Evolutionary conservation across 164 flowering plant species (phyloP).

Genomic region (Vitis cinerea): DNA sequence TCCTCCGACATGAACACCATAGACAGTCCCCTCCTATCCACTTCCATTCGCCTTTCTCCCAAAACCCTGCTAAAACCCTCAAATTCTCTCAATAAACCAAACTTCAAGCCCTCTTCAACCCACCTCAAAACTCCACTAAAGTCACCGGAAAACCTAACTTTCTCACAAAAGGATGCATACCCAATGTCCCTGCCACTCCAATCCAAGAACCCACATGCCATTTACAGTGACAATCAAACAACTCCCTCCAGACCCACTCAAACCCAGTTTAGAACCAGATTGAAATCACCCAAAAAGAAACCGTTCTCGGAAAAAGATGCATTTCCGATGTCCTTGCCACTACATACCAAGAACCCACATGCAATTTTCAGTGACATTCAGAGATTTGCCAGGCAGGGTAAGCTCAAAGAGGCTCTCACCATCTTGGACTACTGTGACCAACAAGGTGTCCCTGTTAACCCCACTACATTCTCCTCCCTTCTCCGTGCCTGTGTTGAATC

Average conservation of each 20-base stretch:
- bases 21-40: too few species aligned
- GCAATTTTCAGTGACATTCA: slow-evolving; percentile 62
- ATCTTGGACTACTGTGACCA: slow-evolving; percentile 67
- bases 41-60: too few species aligned
- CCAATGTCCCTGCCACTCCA: not conserved
- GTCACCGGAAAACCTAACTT: too few species aligned
- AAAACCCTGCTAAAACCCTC: too few species aligned
- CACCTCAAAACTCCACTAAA: too few species aligned
- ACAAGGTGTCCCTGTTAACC: slow-evolving; percentile 67
- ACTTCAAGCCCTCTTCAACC: too few species aligned
- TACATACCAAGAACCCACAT: slow-evolving; percentile 63
- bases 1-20: too few species aligned
- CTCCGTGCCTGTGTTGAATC: slow-evolving; percentile 54
- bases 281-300: slow-evolving; percentile 6
- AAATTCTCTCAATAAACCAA: too few species aligned
- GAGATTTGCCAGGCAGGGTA: slow-evolving; percentile 46
- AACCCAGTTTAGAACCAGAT: not conserved
- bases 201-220: not conserved
- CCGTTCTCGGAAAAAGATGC: slow-evolving; percentile 32
- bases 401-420: slow-evolving; percentile 66
- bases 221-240: not conserved
- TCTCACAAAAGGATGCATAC: too few species aligned
- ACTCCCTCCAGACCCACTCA: not conserved
- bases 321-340: slow-evolving; percentile 52
- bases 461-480: slow-evolving; percentile 71